Conservation (phyloP, 1,284 basidiomycete genomes). For the Puccinia sorghi region DNA sequence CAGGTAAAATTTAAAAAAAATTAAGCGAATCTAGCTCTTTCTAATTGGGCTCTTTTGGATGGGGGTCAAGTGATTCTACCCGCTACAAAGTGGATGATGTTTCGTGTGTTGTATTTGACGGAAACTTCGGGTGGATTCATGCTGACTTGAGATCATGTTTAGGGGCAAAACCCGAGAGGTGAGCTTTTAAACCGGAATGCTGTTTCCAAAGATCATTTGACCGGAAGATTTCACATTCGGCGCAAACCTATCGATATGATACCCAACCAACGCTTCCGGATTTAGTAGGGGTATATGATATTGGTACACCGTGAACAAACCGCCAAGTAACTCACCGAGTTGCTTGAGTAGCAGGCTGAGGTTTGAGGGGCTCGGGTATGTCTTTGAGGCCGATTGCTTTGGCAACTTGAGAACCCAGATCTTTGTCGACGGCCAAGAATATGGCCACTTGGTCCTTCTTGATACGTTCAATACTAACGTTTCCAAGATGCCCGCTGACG, state of each 20-base stretch:
- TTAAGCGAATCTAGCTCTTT: no score
- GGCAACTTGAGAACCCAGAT: constrained; percentile 72
- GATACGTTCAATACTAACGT: constrained; percentile 60
- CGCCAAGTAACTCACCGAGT: constrained; percentile 20
- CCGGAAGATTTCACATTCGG: constrained; percentile 39
- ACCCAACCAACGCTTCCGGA: not conserved
- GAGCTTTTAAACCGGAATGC: constrained; percentile 1
- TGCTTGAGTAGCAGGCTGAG: constrained; percentile 63
- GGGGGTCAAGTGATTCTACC: no score
- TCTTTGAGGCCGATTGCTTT: constrained; percentile 67
- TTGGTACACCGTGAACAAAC: not conserved
- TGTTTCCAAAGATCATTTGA: constrained; percentile 40
- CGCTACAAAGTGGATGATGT: not conserved
- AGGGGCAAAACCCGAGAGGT: no score
- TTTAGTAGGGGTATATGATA: not conserved
- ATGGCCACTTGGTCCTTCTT: constrained; percentile 66
- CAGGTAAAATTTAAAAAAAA: no score
- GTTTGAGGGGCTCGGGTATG: constrained; percentile 66
- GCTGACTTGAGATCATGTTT: no score
- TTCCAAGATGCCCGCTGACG: constrained; percentile 71
- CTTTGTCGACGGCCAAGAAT: constrained; percentile 74
- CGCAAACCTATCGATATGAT: constrained; percentile 23
- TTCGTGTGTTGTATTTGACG: not conserved
- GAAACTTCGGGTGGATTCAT: no score
- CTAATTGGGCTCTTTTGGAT: no score